phyloP scores from a whole-genome alignment of 371 early-diverging fungal genomes.

The Conidiobolus incongruus region DNA sequence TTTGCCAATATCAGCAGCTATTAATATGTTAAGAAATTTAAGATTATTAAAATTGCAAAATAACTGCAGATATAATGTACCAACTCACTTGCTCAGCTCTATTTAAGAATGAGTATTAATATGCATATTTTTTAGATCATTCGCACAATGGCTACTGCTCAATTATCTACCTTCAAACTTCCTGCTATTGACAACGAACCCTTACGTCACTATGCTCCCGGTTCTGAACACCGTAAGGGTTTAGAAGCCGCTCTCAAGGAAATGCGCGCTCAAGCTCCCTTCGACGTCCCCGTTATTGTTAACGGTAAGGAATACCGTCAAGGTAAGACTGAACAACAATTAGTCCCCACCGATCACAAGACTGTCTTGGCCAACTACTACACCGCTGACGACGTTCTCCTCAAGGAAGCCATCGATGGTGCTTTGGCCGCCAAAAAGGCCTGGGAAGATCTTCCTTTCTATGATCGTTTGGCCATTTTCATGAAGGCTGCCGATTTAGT shows the following conservation, averaged over 20 bases:
- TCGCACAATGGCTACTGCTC: constrained; percentile 23
- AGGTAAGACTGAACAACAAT: constrained; percentile 42
- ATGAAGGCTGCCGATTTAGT: constrained; percentile 92
- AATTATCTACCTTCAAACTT: constrained; percentile 46
- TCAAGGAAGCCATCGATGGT: constrained; percentile 73
- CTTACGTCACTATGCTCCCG: constrained; percentile 52
- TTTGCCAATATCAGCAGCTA: too few species aligned
- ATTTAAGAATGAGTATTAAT: too few species aligned
- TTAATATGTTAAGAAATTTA: too few species aligned
- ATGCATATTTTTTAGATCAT: too few species aligned
- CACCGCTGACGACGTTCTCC: constrained; percentile 45
- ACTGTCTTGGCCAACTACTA: constrained; percentile 60
- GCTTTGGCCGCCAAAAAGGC: constrained; percentile 61
- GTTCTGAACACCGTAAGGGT: constrained; percentile 47
- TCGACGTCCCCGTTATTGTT: constrained; percentile 62
- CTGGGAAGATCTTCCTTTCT: constrained; percentile 89
- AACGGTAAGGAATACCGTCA: constrained; percentile 58
- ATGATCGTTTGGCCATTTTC: constrained; percentile 89
- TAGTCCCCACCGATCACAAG: constrained; percentile 67
- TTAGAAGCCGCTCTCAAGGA: constrained; percentile 56
- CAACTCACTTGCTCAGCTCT: too few species aligned
- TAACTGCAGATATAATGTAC: too few species aligned
- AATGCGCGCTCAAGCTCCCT: constrained; percentile 40
- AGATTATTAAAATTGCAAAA: too few species aligned
- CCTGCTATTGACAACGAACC: constrained; percentile 77